phyloP scores from a whole-genome alignment of 2,329 filamentous ascomycete genomes.

The Pezicula neosporulosa region DNA sequence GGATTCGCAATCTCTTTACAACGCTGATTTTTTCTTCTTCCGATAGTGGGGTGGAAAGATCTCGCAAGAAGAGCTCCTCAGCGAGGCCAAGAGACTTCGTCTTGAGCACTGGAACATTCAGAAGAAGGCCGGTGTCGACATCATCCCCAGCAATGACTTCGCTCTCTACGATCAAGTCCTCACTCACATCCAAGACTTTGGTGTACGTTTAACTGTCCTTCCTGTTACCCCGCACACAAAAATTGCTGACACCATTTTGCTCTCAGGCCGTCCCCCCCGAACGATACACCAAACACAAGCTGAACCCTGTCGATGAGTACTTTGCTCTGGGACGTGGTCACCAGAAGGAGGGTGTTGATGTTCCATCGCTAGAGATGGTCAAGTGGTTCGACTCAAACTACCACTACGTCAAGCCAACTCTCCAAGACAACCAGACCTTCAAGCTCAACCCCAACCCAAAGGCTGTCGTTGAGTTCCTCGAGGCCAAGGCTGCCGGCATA shows the following conservation, averaged over 20 bases:
- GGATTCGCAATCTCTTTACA: conserved; percentile 11
- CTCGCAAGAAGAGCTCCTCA: conserved; percentile 83
- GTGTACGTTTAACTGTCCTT: conserved; percentile 53
- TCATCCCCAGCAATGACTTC: conserved; percentile 99
- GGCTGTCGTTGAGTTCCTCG: conserved; percentile 89
- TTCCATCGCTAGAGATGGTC: conserved; percentile 96
- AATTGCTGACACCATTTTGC: too few relatives aligned
- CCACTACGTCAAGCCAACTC: conserved; percentile 99
- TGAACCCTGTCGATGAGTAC: conserved; percentile 91
- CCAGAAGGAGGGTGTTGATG: conserved; percentile 91
- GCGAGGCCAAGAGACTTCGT: conserved; percentile 95
- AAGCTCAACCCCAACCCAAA: conserved; percentile 84
- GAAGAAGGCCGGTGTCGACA: conserved; percentile 94
- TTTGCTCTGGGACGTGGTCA: conserved; percentile 99
- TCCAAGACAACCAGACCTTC: conserved; percentile 97
- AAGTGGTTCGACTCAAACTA: conserved; percentile 99
- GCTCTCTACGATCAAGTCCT: conserved; percentile 98
- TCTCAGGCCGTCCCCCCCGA: conserved; percentile 82
- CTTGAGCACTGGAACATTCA: conserved; percentile 99
- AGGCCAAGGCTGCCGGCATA: conserved; percentile 97
- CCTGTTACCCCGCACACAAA: neutral
- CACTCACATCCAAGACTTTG: conserved; percentile 97
- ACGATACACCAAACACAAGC: conserved; percentile 87
- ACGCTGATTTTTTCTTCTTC: conserved; percentile 38
- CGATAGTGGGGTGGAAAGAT: conserved; percentile 82